Evolutionary conservation across 2,329 filamentous ascomycete species (phyloP), one percentile per base, ranked within the genome.

Genomic region (Alternaria arborescens): DNA sequence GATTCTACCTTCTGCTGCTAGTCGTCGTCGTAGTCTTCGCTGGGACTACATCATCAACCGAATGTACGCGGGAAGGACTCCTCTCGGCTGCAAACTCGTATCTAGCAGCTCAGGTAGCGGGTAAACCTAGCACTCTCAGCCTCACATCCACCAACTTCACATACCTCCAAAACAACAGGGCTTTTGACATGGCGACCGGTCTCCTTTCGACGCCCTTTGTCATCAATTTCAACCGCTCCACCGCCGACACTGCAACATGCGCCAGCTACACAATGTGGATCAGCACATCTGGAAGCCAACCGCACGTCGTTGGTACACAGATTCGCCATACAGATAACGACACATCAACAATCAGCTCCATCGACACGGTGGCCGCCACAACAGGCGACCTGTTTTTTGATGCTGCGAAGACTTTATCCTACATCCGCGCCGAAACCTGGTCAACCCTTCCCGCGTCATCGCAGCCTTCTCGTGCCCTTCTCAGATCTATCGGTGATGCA

Each of bases 181-280:
- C 63, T 14, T 62, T 60, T 12, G 66, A 70, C n/a, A 66, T 73
- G 7, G 40, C 63, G 10, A 70, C 66, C 26, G 62, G 67, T 5
- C 59, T 73, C 1, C 57, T 75, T 3, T 52, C 66, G 8, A 61
- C 55, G 4, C 36, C 71, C 0, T 71, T 64, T 51, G 63, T 66
- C n/a, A 62, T 75, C 10, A 65, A 71, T 30, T 60, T 70, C 47
- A 72, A 68, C 36, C 72, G 72, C 22, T 68, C 71, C 5, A 68
- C 71, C 5, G 66, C 69, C 43, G 72, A 74, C 42, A 69, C 61
- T 1, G 58, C 67, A 11, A 67, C 63, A 20, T 74, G 71, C 57
- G 71, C 72, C n/a, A 68, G 64, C 22, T 75, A 76, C 61, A 75
- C 66, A 2, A 67, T 73, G 68, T 71, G 69, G 65, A 74, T 72